Base-by-base conservation (phyloP, 1,284 basidiomycete genomes). In the Kwoniella shivajii region DNA sequence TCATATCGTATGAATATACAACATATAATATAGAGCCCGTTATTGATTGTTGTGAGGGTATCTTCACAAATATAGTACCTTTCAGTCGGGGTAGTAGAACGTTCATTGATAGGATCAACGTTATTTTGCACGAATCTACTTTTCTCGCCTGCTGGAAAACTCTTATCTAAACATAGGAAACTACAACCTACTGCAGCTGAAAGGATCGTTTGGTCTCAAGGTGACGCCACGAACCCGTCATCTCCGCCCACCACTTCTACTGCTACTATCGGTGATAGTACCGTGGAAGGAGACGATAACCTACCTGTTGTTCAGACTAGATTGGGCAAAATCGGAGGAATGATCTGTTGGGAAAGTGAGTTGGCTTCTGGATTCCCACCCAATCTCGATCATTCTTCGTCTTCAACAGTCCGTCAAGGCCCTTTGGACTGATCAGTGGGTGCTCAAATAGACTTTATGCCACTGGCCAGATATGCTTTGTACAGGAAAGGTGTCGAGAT, bases 61-160 rank as follows among this genome's bases (percentile, higher is more conserved):
- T n/a, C n/a, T n/a, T 56, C 39, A 38, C 47, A 52, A 52, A 29
- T 36, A 24, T 29, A 86, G 84, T 71, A 83, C 66, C 78, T 89
- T 14, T 84, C 87, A 24, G 80, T 88, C 10, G 88, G 88, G 2
- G 80, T 88, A 24, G 84, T 89, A 55, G 88, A 89, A 67, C 80
- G 83, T 13, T 83, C 84, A 20, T 80, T 80, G 16, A 67, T 73
- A n/a, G 66, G 66, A 2, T 85, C 85, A 0, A 88, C 87, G 0
- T 76, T 89, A 34, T 89, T 87, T 68, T 89, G 88, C 75, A 86
- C 86, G 0, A 84, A 77, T 26, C 78, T 89, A 29, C 86, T 88
- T 63, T 81, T 89, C 29, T 82, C 84, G 52, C 85, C 86, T 0
- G 61, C 66, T 11, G 75, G 82, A n/a, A 84, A 84, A 7, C 80